Percentiles rank a stretch among this genome's conserved stretches.
Conservation (phyloP, 163 green algal species). For the Volvox carteri region DNA sequence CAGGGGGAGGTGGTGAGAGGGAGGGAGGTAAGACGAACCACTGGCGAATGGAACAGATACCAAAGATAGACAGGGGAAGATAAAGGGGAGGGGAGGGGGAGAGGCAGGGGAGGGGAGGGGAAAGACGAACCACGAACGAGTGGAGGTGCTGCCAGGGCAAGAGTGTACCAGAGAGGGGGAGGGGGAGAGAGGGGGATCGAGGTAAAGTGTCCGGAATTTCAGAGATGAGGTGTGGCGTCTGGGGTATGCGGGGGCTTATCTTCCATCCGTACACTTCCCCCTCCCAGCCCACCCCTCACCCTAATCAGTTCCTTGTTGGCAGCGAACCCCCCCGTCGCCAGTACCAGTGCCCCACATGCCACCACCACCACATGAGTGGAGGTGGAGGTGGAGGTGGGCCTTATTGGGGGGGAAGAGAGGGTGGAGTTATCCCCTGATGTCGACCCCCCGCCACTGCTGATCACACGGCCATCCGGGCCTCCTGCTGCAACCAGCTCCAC, state of each 20-base stretch:
- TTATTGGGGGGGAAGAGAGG: too few relatives aligned
- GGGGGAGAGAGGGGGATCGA: too few relatives aligned
- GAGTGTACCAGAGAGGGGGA: too few relatives aligned
- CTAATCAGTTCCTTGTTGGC: conserved; percentile 73
- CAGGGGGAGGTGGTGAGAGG: not conserved
- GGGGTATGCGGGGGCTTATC: too few relatives aligned
- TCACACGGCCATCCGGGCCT: conserved; percentile 10
- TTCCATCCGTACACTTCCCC: not conserved
- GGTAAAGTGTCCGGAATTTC: too few relatives aligned
- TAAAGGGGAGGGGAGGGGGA: too few relatives aligned
- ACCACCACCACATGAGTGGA: not conserved
- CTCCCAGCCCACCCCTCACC: conserved; percentile 36
- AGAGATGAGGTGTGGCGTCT: too few relatives aligned
- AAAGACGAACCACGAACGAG: not conserved
- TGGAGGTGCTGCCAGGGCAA: too few relatives aligned
- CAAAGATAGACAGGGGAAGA: too few relatives aligned
- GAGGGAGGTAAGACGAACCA: not conserved
- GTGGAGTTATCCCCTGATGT: too few relatives aligned
- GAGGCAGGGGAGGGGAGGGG: not conserved
- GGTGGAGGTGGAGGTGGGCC: not conserved
- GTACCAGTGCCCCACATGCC: conserved; percentile 70
- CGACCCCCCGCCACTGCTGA: too few relatives aligned
- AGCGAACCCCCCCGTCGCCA: conserved; percentile 84
- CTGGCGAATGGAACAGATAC: too few relatives aligned
- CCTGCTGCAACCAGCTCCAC: conserved; percentile 20